Evolutionary conservation across 208 protist genomes (phyloP), one percentile per base, ranked within the genome.

Genomic region (Wallacemonas collosoma): DNA sequence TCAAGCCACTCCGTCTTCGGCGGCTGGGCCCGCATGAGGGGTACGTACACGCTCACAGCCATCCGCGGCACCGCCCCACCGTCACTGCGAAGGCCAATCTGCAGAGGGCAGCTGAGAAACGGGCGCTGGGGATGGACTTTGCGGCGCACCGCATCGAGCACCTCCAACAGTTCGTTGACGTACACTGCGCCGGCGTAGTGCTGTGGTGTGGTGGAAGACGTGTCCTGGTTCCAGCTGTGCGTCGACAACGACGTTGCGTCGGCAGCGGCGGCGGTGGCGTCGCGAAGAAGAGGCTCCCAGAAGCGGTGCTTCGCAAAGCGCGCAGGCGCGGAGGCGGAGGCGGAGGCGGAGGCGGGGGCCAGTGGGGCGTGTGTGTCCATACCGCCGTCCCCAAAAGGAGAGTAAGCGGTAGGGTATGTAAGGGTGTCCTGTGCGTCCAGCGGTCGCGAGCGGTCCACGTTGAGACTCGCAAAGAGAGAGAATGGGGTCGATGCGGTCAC

Each of bases 21-120:
- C 17, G 39, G 47, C 36, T 12, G 5, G n/a, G 81, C 85, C 15
- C 57, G 63, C 71, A 88, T 55, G 43, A 94, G 41, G 26, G 84
- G 87, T 4, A 62, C 54, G 79, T 91, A 96, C 48, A 95, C 43
- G 56, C 77, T 86, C 17, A 95, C 89, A 48, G 82, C 79, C 69
- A 95, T 87, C 55, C 55, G 86, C 1, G 89, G 88, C 51, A 90
- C 74, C 4, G 72, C 48, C 6, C 69, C 75, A 43, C 70, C 79
- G 39, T 77, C 75, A 2, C 65, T 45, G 44, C 73, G 51, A 11
- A 80, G 15, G 45, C 84, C 86, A 61, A 91, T 81, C 35, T 74
- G 72, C n/a, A 91, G 82, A 36, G 56, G 2, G 50, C 50, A 81
- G 60, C 76, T 73, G n/a, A 80, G 69, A 40, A 73, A 82, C 36